These are phyloP conservation scores for Syncephalastrum sp. DNA, from an alignment of 371 early-diverging fungal genomes.

Conservation along the genomic window DNA sequence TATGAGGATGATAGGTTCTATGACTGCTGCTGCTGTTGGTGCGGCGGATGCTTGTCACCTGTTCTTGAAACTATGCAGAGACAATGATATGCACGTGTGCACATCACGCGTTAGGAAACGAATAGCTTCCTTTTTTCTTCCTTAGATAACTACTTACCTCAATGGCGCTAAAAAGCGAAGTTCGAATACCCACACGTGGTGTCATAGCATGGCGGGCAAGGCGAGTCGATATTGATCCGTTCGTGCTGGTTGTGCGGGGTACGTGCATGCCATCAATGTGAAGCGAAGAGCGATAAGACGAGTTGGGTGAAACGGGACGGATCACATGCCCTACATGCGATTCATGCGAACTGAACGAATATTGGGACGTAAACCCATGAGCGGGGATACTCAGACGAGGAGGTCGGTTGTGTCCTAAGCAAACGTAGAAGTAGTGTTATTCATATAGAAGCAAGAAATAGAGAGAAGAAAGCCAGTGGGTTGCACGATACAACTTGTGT, in stretches of 20 bases:
- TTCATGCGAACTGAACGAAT: constrained; percentile 22
- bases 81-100: neutral
- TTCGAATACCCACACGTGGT: constrained; percentile 44
- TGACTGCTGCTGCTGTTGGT: constrained; percentile 29
- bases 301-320: constrained; percentile 40
- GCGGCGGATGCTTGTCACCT: constrained; percentile 29
- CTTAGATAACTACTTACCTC: constrained; percentile 24
- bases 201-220: constrained; percentile 35
- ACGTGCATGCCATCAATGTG: constrained; percentile 31
- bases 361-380: constrained; percentile 24
- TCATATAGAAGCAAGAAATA: constrained; percentile 2
- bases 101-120: constrained; percentile 1
- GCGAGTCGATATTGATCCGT: constrained; percentile 38
- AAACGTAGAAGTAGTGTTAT: neutral
- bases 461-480: neutral
- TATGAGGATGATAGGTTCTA: constrained; percentile 2
- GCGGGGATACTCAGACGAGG: constrained; percentile 29
- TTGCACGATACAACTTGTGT: neutral
- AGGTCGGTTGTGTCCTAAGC: constrained; percentile 10
- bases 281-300: constrained; percentile 31
- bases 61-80: constrained; percentile 33
- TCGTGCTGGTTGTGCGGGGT: constrained; percentile 33
- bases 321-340: constrained; percentile 43
- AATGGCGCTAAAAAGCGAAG: constrained; percentile 45
- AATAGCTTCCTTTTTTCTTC: neutral